Evolutionary conservation across 306 rosid genomes (phyloP).

Genomic region (Acacia crassicarpa): DNA sequence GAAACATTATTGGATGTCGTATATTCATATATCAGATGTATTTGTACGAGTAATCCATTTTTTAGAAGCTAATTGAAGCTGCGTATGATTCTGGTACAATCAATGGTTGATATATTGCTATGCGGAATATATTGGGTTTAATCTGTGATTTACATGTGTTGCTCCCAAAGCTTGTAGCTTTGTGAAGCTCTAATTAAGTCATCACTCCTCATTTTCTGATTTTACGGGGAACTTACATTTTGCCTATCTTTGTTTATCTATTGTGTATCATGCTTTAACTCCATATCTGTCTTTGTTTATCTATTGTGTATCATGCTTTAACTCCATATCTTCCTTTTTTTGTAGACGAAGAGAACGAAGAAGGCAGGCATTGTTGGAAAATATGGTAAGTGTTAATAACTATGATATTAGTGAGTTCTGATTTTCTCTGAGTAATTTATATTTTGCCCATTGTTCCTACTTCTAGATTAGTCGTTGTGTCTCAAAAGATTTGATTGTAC

Average conservation of each 20-base stretch:
- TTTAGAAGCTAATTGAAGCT: neutral
- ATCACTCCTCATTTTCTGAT: neutral
- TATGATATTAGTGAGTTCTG: neutral
- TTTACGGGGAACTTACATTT: neutral
- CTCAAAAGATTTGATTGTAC: neutral
- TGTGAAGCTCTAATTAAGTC: neutral
- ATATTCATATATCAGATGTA: neutral
- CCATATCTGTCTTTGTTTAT: neutral
- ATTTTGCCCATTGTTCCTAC: neutral
- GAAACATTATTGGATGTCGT: neutral
- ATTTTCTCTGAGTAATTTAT: neutral
- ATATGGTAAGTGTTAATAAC: conserved; percentile 48
- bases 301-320: neutral
- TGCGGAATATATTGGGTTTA: neutral
- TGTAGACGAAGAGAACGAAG: conserved; percentile 95
- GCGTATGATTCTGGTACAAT: neutral
- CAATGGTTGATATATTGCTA: neutral
- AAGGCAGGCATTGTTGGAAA: conserved; percentile 93
- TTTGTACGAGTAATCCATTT: neutral
- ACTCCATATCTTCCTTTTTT: neutral
- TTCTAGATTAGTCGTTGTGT: neutral
- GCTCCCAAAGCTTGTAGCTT: neutral
- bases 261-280: neutral
- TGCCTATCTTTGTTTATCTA: neutral
- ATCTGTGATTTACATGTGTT: neutral